A percentile compares a stretch with the other conserved stretches of the same genome.
These are phyloP conservation scores for Wickerhamomyces strasburgensis DNA, from an alignment of 805 yeast genomes.

Conservation along the genomic window DNA sequence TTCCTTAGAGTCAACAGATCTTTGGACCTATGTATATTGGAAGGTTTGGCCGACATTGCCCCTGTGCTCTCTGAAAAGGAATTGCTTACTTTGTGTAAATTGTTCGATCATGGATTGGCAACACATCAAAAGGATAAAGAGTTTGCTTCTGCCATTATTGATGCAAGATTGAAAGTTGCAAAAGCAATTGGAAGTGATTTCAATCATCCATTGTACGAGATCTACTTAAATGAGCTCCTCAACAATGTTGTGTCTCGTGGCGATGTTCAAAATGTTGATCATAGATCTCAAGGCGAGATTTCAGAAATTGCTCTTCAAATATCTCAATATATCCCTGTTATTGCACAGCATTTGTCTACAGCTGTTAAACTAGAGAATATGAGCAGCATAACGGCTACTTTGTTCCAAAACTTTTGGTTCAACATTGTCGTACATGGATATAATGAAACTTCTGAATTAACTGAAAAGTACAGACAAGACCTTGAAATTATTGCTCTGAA, in stretches of 20 bases:
- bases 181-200: slow-evolving; percentile 23
- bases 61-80: slow-evolving; percentile 60
- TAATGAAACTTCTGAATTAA: slow-evolving; percentile 51
- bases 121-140: slow-evolving; percentile 39
- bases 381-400: slow-evolving; percentile 44
- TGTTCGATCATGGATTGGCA: slow-evolving; percentile 46
- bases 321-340: slow-evolving; percentile 58
- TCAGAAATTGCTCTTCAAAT: slow-evolving; percentile 67
- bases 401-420: slow-evolving; percentile 90
- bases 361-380: slow-evolving; percentile 38
- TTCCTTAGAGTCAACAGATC: slow-evolving; percentile 44
- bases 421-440: slow-evolving; percentile 91
- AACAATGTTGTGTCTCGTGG: slow-evolving; percentile 69
- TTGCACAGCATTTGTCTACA: slow-evolving; percentile 69
- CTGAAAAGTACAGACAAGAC: slow-evolving; percentile 40
- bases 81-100: slow-evolving; percentile 54
- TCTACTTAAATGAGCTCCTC: slow-evolving; percentile 63
- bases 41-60: slow-evolving; percentile 61
- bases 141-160: slow-evolving; percentile 36
- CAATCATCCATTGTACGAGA: slow-evolving; percentile 42
- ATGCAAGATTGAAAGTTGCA: slow-evolving; percentile 46
- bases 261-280: slow-evolving; percentile 69
- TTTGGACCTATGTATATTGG: slow-evolving; percentile 50
- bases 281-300: slow-evolving; percentile 71
- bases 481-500: slow-evolving; percentile 73